Base-by-base conservation (phyloP, 2,329 filamentous ascomycete genomes). In the Arthrobotrys conoides region DNA sequence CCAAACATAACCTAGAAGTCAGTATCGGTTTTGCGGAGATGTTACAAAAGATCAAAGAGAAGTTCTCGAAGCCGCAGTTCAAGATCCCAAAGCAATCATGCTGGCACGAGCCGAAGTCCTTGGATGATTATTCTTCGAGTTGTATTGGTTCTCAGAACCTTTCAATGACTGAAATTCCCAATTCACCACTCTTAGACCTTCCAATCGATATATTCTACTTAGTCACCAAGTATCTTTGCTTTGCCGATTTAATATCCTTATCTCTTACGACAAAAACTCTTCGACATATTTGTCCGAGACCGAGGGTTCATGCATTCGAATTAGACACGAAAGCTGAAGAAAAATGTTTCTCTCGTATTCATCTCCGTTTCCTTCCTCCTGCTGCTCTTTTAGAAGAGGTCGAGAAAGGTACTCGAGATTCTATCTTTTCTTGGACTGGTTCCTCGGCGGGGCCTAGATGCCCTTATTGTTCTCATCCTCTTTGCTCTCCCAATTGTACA, bases 221-320 rank as follows among this genome's bases (percentile, higher is more conserved):
- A 0, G 51, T 75, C 27, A 63, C 30, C 12, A 22, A 27, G n/a
- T 64, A 53, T 20, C 53, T 68, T 14, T 33, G 33, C 10, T 9
- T 63, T 20, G 6, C 63, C 9, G 71, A 75, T n/a, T 3, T 55
- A 9, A 46, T 75, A 53, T 68, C 71, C 1, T 20, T 75, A 24
- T 75, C 71, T 14, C 71, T 75, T 0, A 75, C 64, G 3, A 68
- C 71, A n/a, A 75, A 68, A 38, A 38, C n/a, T 14, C 71, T 75
- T 48, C 63, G 63, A 20, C 10, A 38, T 5, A 55, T 63, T 30
- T 69, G 64, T 27, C 71, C 64, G 8, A 27, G 24, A n/a, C 63
- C 64, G 4, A 44, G 8, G 8, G 10, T 27, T n/a, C 55, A 68
- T 27, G 1, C 6, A 5, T 46, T 12, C 1, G 14, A 41, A 5